phyloP scores from a whole-genome alignment of 192 early-diverging fungal species.

The Podila verticillata region DNA sequence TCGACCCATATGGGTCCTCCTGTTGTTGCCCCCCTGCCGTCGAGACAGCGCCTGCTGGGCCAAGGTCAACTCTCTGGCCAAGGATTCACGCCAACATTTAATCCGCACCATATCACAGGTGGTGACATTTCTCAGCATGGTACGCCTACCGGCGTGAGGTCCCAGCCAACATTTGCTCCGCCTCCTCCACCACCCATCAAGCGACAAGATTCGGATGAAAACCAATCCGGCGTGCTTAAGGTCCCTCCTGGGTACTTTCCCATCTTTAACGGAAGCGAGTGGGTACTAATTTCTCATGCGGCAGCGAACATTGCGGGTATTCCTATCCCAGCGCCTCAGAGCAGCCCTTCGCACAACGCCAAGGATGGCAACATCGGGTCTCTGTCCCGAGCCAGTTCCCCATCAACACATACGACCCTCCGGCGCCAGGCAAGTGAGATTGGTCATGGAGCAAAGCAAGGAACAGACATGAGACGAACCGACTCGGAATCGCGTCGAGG shows the following conservation, averaged over 20 bases:
- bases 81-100: conserved; percentile 15
- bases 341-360: conserved; percentile 18
- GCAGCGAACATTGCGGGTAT: conserved; percentile 33
- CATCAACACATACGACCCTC: conserved; percentile 6
- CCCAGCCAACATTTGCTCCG: neutral
- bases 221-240: conserved; percentile 35
- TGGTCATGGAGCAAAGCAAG: neutral
- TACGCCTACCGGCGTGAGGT: neutral
- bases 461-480: conserved; percentile 18
- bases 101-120: conserved; percentile 3
- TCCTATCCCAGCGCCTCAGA: conserved; percentile 33
- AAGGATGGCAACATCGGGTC: neutral
- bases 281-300: conserved; percentile 42
- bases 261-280: conserved; percentile 44
- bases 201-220: conserved; percentile 23
- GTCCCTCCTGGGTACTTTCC: conserved; percentile 47
- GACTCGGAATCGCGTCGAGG: conserved; percentile 40
- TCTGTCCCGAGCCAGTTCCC: conserved; percentile 1
- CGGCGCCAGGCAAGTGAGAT: conserved; percentile 26
- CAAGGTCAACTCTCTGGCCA: conserved; percentile 5
- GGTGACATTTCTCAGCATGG: neutral
- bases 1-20: conserved; percentile 35
- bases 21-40: conserved; percentile 30
- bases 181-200: conserved; percentile 17
- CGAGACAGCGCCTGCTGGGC: conserved; percentile 18